These are phyloP conservation scores for Bremia lactucae DNA, from an alignment of 352 stramenopile species.

Conservation along the genomic window DNA sequence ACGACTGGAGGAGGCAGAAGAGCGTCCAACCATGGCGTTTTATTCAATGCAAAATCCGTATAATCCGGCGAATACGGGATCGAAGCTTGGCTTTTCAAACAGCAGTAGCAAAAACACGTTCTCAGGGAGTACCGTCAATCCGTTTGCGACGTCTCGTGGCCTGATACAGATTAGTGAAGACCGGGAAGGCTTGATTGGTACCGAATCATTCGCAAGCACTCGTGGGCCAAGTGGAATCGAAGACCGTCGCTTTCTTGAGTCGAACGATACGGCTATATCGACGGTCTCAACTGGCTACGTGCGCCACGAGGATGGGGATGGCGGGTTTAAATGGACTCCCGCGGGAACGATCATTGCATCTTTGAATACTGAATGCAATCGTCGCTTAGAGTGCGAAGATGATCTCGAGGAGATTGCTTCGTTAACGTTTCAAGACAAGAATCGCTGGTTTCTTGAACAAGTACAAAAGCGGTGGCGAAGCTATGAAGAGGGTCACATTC, in stretches of 20 bases:
- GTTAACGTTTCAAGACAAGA: slow-evolving; percentile 77
- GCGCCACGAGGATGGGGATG: slow-evolving; percentile 51
- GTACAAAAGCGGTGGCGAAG: slow-evolving; percentile 65
- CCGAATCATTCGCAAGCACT: slow-evolving; percentile 6
- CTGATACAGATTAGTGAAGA: slow-evolving; percentile 42
- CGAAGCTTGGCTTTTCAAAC: slow-evolving; percentile 12
- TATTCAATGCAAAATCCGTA: slow-evolving; percentile 60
- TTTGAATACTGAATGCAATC: slow-evolving; percentile 24
- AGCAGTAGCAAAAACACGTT: slow-evolving; percentile 9
- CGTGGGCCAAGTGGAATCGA: slow-evolving; percentile 1
- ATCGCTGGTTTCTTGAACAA: slow-evolving; percentile 71
- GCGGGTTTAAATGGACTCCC: slow-evolving; percentile 59
- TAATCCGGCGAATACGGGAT: slow-evolving; percentile 28
- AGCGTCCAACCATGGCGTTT: slow-evolving; percentile 62
- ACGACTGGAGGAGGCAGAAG: slow-evolving; percentile 65
- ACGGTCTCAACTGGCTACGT: slow-evolving; percentile 77
- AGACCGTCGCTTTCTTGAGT: slow-evolving; percentile 28
- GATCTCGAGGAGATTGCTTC: slow-evolving; percentile 80
- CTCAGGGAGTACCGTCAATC: slow-evolving; percentile 7
- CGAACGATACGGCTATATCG: slow-evolving; percentile 59
- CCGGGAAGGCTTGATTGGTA: slow-evolving; percentile 28
- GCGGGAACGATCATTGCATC: slow-evolving; percentile 37
- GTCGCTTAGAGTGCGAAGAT: slow-evolving; percentile 63
- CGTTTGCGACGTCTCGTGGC: slow-evolving; percentile 16
- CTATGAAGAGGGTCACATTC: slow-evolving; percentile 77